Conservation (phyloP, 371 early-diverging fungal species). For the Mortierella sp. region DNA sequence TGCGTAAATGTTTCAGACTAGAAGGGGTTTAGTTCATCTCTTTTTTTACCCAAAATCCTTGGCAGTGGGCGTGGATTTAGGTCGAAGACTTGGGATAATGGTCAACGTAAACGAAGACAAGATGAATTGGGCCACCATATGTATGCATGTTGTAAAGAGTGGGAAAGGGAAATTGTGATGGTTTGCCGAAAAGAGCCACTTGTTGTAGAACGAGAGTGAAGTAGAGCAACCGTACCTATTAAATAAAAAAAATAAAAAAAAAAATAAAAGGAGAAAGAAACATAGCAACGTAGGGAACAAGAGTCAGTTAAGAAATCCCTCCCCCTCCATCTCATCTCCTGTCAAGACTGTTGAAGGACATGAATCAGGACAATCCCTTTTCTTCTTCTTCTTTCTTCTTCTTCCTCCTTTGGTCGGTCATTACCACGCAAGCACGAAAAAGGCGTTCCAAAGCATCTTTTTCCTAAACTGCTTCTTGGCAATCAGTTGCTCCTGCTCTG, state of each 20-base stretch:
- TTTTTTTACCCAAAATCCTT: slow-evolving; percentile 62
- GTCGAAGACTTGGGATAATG: slow-evolving; percentile 61
- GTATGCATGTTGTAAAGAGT: slow-evolving; percentile 74
- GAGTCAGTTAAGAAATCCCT: too few species aligned
- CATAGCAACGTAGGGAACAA: too few species aligned
- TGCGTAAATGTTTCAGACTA: too few species aligned
- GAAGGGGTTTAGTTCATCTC: too few species aligned
- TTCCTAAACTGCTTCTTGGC: background rate
- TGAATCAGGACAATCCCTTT: background rate
- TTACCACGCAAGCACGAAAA: background rate
- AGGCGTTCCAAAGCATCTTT: slow-evolving; percentile 1
- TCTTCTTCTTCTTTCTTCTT: background rate
- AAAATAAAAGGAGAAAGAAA: too few species aligned
- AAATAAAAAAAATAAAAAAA: background rate
- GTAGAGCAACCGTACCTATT: slow-evolving; percentile 56
- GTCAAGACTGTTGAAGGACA: background rate
- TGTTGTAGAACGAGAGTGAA: slow-evolving; percentile 82
- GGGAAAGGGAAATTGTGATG: slow-evolving; percentile 80
- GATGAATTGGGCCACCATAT: slow-evolving; percentile 72
- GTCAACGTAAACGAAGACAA: slow-evolving; percentile 62
- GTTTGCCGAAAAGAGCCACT: slow-evolving; percentile 80
- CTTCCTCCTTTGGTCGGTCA: too few species aligned
- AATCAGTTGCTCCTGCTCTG: background rate
- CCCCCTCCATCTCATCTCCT: too few species aligned
- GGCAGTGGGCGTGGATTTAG: slow-evolving; percentile 54